phyloP scores from a whole-genome alignment of 139 green algal genomes.

The Picochlorum sp. region DNA sequence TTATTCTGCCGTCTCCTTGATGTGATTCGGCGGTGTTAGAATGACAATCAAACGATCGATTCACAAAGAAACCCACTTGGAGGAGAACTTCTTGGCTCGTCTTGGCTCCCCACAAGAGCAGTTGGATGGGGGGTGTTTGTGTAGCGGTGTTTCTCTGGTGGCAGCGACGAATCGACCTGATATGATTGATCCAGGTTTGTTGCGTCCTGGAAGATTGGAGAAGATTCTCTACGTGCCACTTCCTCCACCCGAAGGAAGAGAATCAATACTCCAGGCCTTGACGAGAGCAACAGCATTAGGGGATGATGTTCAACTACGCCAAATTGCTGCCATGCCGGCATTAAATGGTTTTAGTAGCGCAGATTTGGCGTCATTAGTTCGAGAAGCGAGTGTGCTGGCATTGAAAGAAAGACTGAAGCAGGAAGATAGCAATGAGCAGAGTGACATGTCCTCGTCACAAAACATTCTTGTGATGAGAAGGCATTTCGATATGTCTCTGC shows the following conservation, averaged over 20 bases:
- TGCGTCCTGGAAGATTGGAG: conserved; percentile 73
- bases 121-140: no score
- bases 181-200: conserved; percentile 96
- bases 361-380: conserved; percentile 86
- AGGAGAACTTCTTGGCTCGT: no score
- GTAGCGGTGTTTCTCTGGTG: conserved; percentile 71
- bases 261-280: conserved; percentile 53
- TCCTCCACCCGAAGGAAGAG: conserved; percentile 62
- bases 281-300: conserved; percentile 48
- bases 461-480: conserved; percentile 30
- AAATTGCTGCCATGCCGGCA: conserved; percentile 20
- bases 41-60: no score
- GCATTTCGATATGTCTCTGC: conserved; percentile 62
- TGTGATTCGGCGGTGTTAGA: no score
- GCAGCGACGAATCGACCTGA: conserved; percentile 93
- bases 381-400: conserved; percentile 69
- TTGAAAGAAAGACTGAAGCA: conserved; percentile 56
- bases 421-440: not conserved
- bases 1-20: no score
- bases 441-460: not conserved
- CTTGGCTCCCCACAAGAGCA: no score
- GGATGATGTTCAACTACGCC: conserved; percentile 52
- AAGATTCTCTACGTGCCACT: conserved; percentile 93
- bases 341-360: conserved; percentile 78
- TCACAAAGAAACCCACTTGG: no score